Base-by-base conservation (phyloP, 305 asterid species). In the Salvia sclarea region DNA sequence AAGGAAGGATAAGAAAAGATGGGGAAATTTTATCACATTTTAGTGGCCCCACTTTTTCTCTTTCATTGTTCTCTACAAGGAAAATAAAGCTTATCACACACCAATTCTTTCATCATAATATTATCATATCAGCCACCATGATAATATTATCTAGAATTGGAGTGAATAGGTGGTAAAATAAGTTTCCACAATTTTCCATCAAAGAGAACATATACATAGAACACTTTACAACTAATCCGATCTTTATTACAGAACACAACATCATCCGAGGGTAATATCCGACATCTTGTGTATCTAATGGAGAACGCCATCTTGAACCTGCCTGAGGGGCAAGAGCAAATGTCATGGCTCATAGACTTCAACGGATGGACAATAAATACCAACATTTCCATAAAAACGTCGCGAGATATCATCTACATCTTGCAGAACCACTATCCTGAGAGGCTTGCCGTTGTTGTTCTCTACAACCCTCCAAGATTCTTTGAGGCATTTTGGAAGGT, bases 261-360 rank as follows among this genome's bases (percentile, higher is more conserved):
- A 37, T 80, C 88, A 0, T 60, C 86, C 0, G 97, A 90, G 70
- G 95, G 90, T n/a, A 82, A 82, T 5, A 48, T 90, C n/a, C 87
- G 88, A 0, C 95, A 88, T 73, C 85, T 92, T 2, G 90, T 92
- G 30, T 88, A 90, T 72, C 88, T 90, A 4, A 75, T 90, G 65
- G 97, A 92, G 84, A 92, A 83, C 13, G 96, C 98, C 1, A 80
- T 85, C 70, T 74, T 90, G 60, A 86, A 79, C 79, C 78, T 90
- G 66, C 95, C 93, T 0, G 85, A 84, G 49, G 95, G 89, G 67
- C 96, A 90, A 74, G 94, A 84, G 61, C 93, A 85, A 68, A 90
- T 92, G 95, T 77, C 91, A 1, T 92, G 98, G 98, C 85, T 92
- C 55, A 84, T 92, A 57, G 98, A 92, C 80, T 90, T 88, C 89